phyloP scores from a whole-genome alignment of 2,329 filamentous ascomycete genomes.

The Periconia macrospinosa region DNA sequence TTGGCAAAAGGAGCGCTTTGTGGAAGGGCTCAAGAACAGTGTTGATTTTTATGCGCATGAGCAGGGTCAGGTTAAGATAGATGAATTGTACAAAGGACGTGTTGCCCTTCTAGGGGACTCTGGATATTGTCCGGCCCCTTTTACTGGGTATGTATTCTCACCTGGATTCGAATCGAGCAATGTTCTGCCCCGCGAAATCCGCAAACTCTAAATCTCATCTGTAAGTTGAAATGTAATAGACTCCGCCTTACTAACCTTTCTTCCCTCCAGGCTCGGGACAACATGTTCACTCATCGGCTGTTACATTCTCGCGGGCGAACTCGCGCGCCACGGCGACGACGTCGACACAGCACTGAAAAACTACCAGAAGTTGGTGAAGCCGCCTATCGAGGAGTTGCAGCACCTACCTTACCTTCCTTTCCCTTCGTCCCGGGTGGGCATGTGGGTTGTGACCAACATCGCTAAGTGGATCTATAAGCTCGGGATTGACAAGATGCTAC shows the following conservation, averaged over 20 bases:
- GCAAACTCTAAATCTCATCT: too few relatives aligned
- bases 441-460: conserved; percentile 36
- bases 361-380: conserved; percentile 22
- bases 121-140: conserved; percentile 31
- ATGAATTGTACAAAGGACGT: conserved; percentile 43
- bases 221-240: neutral
- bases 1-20: conserved; percentile 47
- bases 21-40: conserved; percentile 42
- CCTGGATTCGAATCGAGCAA: neutral
- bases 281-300: conserved; percentile 37
- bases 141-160: conserved; percentile 7
- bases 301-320: conserved; percentile 40
- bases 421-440: conserved; percentile 32
- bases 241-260: neutral
- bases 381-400: conserved; percentile 23
- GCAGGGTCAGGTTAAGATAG: conserved; percentile 49
- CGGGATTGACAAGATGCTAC: conserved; percentile 40
- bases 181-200: too few relatives aligned
- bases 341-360: conserved; percentile 21
- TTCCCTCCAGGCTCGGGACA: conserved; percentile 6
- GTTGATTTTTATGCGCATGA: conserved; percentile 51
- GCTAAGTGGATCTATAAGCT: conserved; percentile 35
- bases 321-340: conserved; percentile 13
- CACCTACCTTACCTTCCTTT: conserved; percentile 16
- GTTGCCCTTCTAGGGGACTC: conserved; percentile 41